Conservation (phyloP, 2,329 filamentous ascomycete species). For the Chrysoporthe austroafricana region DNA sequence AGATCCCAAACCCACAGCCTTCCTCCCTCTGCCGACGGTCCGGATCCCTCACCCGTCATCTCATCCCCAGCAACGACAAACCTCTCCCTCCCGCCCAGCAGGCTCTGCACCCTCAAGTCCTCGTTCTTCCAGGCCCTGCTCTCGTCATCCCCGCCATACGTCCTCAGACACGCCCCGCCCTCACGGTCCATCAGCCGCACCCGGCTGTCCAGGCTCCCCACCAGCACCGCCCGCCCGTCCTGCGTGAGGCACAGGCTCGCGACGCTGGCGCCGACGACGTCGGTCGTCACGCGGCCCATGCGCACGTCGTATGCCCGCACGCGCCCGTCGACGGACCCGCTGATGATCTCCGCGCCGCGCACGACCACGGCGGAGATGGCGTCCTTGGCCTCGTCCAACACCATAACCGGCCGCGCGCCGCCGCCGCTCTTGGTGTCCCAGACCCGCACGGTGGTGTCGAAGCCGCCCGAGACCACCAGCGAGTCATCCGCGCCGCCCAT, state of each 20-base stretch:
- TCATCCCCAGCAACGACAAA: conserved; percentile 84
- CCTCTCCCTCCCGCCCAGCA: conserved; percentile 75
- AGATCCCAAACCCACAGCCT: conserved; percentile 83
- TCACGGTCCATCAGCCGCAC: conserved; percentile 81
- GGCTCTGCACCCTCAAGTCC: conserved; percentile 73
- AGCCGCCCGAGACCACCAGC: conserved; percentile 73
- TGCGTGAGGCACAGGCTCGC: conserved; percentile 73
- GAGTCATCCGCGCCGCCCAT: conserved; percentile 78
- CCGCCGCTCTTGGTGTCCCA: conserved; percentile 67
- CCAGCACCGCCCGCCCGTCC: conserved; percentile 75
- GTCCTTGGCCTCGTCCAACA: conserved; percentile 73
- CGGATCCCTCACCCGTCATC: conserved; percentile 41
- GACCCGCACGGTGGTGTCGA: conserved; percentile 75
- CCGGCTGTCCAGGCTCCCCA: conserved; percentile 75
- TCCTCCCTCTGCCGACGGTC: conserved; percentile 43
- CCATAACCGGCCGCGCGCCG: conserved; percentile 68
- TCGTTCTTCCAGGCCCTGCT: conserved; percentile 59
- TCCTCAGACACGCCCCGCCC: conserved; percentile 73
- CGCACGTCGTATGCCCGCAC: conserved; percentile 82
- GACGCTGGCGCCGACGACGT: conserved; percentile 72
- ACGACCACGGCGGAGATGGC: conserved; percentile 59
- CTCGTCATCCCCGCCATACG: conserved; percentile 61
- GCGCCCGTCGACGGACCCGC: conserved; percentile 82
- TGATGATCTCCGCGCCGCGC: conserved; percentile 62
- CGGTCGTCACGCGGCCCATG: conserved; percentile 70